Base-by-base conservation (phyloP, 2,329 filamentous ascomycete species). In the Aspergillus carbonarius region DNA sequence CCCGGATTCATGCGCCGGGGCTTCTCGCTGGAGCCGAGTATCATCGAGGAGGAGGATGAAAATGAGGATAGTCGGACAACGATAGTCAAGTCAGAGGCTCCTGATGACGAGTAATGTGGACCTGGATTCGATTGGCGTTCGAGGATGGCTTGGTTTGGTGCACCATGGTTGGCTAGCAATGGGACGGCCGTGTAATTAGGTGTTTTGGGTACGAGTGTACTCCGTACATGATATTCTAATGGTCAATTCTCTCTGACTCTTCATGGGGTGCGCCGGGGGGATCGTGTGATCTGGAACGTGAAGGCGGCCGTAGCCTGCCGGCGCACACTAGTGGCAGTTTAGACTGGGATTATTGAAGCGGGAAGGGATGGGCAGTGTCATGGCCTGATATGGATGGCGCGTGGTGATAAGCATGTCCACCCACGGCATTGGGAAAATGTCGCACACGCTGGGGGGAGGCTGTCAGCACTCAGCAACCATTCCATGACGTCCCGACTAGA, bases 11-110 rank as follows among this genome's bases (percentile, higher is more conserved):
- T 62, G 20, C 64, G 67, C 23, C 68, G 68, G 10, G 60, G 64
- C 17, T 60, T 74, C 17, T 68, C 70, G 1, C 61, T 73, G 9
- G 72, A 78, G 50, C 71, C 71, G 15, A 76, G 72, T 55, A 72
- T 76, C 8, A 68, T 74, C 13, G 49, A 51, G 60, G 72, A 77
- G 47, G 74, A 74, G 30, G 73, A 76, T 46, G 73, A 77, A 63
- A 72, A 73, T 17, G 72, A 76, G 20, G 68, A 70, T 42, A 74
- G 72, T 52, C 64, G 67, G 32, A 66, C 60, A 34, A 74, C 71
- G 15, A 59, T 72, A 18, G 70, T 74, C 53, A 74, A 74, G 57
- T 66, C 70, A 5, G 72, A 74, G 53, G 57, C 47, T 25, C 63
- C 57, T 35, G 71, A 73, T 54, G 71, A 72, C 6, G 55, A 60